phyloP scores from a whole-genome alignment of 805 yeast species.

The Yarrowia osloensis region DNA sequence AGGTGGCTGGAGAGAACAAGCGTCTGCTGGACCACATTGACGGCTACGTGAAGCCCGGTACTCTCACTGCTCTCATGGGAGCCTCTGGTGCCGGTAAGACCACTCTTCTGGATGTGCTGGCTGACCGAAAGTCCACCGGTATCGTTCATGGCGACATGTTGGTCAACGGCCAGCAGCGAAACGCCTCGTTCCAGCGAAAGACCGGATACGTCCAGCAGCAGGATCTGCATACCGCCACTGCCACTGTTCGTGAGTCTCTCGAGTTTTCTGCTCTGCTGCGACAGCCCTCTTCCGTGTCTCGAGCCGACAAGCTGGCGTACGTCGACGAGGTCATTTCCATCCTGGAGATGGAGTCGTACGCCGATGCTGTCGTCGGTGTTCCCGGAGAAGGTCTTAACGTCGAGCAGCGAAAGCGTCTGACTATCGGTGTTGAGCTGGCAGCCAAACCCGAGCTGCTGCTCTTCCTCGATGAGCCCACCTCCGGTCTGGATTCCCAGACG shows the following conservation, averaged over 20 bases:
- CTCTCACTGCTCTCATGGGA: slow-evolving; percentile 76
- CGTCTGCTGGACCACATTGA: slow-evolving; percentile 65
- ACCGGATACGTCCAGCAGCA: slow-evolving; percentile 80
- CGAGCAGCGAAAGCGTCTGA: slow-evolving; percentile 62
- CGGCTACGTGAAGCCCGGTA: slow-evolving; percentile 84
- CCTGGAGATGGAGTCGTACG: slow-evolving; percentile 63
- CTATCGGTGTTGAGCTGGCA: slow-evolving; percentile 67
- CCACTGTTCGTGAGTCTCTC: slow-evolving; percentile 74
- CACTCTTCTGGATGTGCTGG: slow-evolving; percentile 67
- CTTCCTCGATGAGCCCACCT: slow-evolving; percentile 68
- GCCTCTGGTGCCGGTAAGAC: slow-evolving; percentile 84
- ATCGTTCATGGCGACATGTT: slow-evolving; percentile 67
- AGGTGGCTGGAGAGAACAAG: slow-evolving; percentile 61
- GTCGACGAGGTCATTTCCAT: slow-evolving; percentile 66
- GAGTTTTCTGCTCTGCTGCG: slow-evolving; percentile 66
- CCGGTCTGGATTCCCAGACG: slow-evolving; percentile 68
- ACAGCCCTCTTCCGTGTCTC: slow-evolving; percentile 57
- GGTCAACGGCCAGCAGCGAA: slow-evolving; percentile 64
- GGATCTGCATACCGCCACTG: slow-evolving; percentile 64
- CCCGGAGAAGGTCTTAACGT: slow-evolving; percentile 70
- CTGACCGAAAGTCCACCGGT: slow-evolving; percentile 71
- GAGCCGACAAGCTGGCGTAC: slow-evolving; percentile 60
- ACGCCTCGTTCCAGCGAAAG: slow-evolving; percentile 61
- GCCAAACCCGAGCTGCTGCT: slow-evolving; percentile 63
- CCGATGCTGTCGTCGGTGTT: slow-evolving; percentile 74